A percentile compares a stretch with the other conserved stretches of the same genome.
These are phyloP conservation scores for Raphanus hybrid DNA, from an alignment of 441 rosid genomes.

Conservation along the genomic window DNA sequence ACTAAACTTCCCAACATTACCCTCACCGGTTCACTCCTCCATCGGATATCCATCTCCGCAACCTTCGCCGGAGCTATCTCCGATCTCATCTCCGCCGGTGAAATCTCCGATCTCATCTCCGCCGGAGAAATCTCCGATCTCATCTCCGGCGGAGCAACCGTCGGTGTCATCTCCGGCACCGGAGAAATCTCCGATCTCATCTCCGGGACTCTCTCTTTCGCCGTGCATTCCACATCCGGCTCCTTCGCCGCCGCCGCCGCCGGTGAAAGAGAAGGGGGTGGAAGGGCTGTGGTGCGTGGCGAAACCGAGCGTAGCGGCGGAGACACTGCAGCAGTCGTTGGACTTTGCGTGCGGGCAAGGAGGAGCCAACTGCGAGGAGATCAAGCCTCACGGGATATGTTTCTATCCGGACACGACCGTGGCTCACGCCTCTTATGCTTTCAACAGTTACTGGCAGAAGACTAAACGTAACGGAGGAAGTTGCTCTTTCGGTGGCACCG, in stretches of 20 bases:
- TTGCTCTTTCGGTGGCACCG: constrained; percentile 70
- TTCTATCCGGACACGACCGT: constrained; percentile 54
- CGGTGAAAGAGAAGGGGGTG: constrained; percentile 18
- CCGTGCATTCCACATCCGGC: constrained; percentile 55
- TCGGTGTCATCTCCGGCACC: neutral
- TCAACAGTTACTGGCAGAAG: constrained; percentile 68
- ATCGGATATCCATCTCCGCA: constrained; percentile 58
- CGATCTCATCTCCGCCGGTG: constrained; percentile 2
- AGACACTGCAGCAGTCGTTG: constrained; percentile 57
- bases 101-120: neutral
- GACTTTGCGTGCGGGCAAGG: constrained; percentile 70
- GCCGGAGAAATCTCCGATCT: constrained; percentile 10
- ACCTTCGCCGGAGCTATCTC: constrained; percentile 13
- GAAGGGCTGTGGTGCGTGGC: constrained; percentile 66
- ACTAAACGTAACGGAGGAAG: constrained; percentile 59
- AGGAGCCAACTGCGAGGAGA: constrained; percentile 60
- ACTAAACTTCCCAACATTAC: constrained; percentile 47
- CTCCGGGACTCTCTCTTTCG: constrained; percentile 41
- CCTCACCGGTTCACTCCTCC: constrained; percentile 56
- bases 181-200: constrained; percentile 11
- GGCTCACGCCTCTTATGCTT: constrained; percentile 70
- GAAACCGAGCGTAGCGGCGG: constrained; percentile 64
- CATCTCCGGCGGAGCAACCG: neutral
- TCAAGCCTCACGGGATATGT: constrained; percentile 55
- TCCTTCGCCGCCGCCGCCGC: constrained; percentile 31